phyloP scores from a whole-genome alignment of 2,329 filamentous ascomycete species.

The Trichoderma koningii region DNA sequence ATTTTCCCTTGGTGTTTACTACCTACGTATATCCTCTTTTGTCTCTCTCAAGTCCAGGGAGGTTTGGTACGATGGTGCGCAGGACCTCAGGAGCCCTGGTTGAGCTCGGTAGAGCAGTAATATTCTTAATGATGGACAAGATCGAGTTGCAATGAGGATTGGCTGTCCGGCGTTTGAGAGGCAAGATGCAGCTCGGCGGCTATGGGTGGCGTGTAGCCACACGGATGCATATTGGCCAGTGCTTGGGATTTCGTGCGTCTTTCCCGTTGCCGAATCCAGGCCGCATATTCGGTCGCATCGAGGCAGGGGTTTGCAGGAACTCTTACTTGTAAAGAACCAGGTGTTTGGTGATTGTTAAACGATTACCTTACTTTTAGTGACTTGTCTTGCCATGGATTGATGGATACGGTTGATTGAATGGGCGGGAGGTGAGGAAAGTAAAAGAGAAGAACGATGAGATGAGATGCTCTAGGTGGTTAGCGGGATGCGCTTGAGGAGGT shows the following conservation, averaged over 20 bases:
- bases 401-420: too few species aligned
- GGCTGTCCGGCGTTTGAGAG: background rate
- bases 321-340: too few species aligned
- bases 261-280: slow-evolving; percentile 17
- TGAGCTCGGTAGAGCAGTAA: too few species aligned
- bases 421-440: too few species aligned
- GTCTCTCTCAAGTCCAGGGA: background rate
- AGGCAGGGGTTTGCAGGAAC: background rate
- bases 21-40: too few species aligned
- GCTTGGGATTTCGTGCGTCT: slow-evolving; percentile 12
- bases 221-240: background rate
- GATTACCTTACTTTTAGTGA: background rate
- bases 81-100: background rate
- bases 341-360: background rate
- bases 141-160: background rate
- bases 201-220: background rate
- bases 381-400: background rate
- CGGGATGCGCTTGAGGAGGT: slow-evolving; percentile 1
- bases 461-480: background rate
- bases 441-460: background rate
- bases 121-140: background rate
- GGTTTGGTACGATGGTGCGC: background rate
- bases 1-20: slow-evolving; percentile 22
- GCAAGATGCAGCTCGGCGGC: slow-evolving; percentile 1
- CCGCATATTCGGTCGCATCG: slow-evolving; percentile 26